These are phyloP conservation scores for Phlyctochytrium bullatum DNA, from an alignment of 192 early-diverging fungal genomes.

Conservation along the genomic window DNA sequence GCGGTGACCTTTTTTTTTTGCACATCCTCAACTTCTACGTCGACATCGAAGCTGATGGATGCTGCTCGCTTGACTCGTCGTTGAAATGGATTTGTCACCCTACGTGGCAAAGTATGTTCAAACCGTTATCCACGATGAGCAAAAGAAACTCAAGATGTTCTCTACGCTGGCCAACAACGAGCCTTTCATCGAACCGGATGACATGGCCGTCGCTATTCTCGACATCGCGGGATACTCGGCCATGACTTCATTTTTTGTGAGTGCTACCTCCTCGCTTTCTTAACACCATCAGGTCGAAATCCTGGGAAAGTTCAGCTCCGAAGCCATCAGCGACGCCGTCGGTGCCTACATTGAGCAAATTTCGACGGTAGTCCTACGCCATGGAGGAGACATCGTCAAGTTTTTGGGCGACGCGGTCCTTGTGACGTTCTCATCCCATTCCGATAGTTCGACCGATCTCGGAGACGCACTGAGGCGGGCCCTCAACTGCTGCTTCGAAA, in stretches of 20 bases:
- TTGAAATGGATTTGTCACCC: too few species aligned
- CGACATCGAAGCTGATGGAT: too few species aligned
- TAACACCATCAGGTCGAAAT: not conserved
- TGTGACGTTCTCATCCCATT: not conserved
- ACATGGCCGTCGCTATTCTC: not conserved
- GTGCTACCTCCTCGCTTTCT: not conserved
- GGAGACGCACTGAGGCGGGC: too few species aligned
- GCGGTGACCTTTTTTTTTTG: too few species aligned
- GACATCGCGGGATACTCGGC: not conserved
- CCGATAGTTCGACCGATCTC: too few species aligned
- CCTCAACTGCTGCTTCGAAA: not conserved
- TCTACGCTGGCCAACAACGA: too few species aligned
- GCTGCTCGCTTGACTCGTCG: too few species aligned
- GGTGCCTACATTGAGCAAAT: not conserved
- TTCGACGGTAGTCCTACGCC: not conserved
- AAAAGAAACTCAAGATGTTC: too few species aligned
- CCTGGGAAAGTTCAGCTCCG: not conserved
- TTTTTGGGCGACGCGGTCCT: not conserved
- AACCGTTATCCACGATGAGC: too few species aligned
- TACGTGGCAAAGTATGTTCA: too few species aligned
- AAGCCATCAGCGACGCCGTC: not conserved
- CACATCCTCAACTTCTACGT: too few species aligned
- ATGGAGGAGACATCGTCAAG: not conserved
- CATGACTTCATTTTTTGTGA: not conserved
- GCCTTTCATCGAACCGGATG: not conserved